Evolutionary conservation across 345 rosid species (phyloP), one percentile per base, ranked within the genome.

Genomic region (Acer yangbiense): DNA sequence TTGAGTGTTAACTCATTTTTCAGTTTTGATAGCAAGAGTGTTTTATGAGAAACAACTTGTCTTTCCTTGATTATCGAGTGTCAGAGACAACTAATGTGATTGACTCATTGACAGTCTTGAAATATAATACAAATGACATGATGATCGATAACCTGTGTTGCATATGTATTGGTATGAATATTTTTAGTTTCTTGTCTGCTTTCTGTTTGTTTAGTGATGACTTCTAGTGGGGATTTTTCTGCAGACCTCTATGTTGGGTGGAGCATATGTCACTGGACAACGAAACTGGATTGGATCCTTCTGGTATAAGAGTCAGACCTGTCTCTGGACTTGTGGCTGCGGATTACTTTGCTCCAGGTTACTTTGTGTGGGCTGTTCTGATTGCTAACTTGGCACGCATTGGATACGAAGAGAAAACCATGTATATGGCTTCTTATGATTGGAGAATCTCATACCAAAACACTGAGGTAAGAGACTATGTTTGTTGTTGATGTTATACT

Each of bases 381-480:
- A 95, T 95, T 74, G 98, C 97, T 79, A 95, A 93, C 83, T 87
- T 95, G 81, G 98, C 99, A 76, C 93, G 86, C 64, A 86, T 95
- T 79, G 99, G 99, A 72, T 95, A 95, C 69, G 99, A 95, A 78
- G 99, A 93, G 80, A 95, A 94, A 82, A 93, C 88, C 58, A 92
- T 95, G 99, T 91, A 89, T 77, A 95, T 94, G 99, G 99, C 98
- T 80, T 84, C 99, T 16, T 95, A 95, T 83, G 98, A 95, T 82
- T 95, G 99, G 99, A 88, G 98, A 83, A 85, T 95, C 72, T 89
- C 98, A 6, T 95, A 90, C 82, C 99, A 95, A 83, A 92, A 95
- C 89, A 95, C 98, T 17, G 94, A 95, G 97, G 99, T 94, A 75
- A 35, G 75, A 63, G 29, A 23, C 77, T n/a, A 44, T 70, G n/a